Conservation (phyloP, 73 alveolate species). For the Paramecium octaurelia region DNA sequence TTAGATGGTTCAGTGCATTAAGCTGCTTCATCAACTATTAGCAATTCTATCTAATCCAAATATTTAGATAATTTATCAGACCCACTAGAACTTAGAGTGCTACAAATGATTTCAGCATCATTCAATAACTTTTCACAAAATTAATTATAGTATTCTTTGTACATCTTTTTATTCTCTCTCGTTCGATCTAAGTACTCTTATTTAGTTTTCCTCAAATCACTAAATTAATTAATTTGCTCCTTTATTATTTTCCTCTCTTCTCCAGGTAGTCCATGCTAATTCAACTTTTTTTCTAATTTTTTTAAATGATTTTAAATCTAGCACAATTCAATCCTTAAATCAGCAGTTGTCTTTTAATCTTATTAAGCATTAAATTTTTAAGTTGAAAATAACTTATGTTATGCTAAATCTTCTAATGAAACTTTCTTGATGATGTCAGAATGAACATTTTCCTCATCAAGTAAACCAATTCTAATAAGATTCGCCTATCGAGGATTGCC, state of each 20-base stretch:
- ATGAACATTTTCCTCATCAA: constrained; percentile 51
- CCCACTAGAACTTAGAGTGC: constrained; percentile 38
- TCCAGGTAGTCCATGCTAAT: background rate
- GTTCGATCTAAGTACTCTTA: background rate
- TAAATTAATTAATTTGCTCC: background rate
- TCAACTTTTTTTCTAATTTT: background rate
- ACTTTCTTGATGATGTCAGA: background rate
- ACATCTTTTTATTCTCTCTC: background rate
- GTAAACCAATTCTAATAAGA: constrained; percentile 61
- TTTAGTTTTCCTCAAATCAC: background rate
- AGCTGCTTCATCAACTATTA: constrained; percentile 63
- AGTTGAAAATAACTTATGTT: background rate
- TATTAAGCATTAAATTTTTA: background rate
- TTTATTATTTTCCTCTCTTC: background rate
- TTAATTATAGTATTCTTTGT: background rate
- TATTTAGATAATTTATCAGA: constrained; percentile 45
- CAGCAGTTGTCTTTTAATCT: constrained; percentile 25
- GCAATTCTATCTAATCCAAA: constrained; percentile 40
- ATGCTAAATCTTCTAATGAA: constrained; percentile 36
- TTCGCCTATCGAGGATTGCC: constrained; percentile 54
- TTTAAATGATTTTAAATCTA: background rate
- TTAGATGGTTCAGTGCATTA: constrained; percentile 61
- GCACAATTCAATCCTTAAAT: constrained; percentile 3
- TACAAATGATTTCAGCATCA: constrained; percentile 50
- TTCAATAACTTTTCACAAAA: background rate